Evolutionary conservation across 257 asterid genomes (phyloP).

Genomic region (Fraxinus pennsylvanica): DNA sequence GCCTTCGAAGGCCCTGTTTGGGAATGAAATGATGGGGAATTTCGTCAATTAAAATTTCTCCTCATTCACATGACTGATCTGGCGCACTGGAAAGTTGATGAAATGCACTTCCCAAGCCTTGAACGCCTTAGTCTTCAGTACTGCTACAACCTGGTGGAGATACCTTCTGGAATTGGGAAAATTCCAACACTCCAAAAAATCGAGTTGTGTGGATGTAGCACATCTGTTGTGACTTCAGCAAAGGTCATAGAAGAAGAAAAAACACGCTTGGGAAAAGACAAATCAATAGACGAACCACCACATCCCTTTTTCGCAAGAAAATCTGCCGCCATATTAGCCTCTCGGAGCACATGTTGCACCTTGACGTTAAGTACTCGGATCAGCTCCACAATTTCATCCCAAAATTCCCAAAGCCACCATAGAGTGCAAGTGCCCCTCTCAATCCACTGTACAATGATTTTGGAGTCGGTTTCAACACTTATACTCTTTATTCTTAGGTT

Average conservation of each 20-base stretch:
- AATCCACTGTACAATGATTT: too few relatives aligned
- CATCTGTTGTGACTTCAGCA: slow-evolving; percentile 1
- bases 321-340: too few relatives aligned
- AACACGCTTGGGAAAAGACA: too few relatives aligned
- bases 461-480: too few relatives aligned
- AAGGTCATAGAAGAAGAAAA: not conserved
- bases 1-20: slow-evolving; percentile 14
- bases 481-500: too few relatives aligned
- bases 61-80: not conserved
- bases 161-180: slow-evolving; percentile 3
- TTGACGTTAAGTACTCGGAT: too few relatives aligned
- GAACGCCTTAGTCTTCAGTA: not conserved
- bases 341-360: too few relatives aligned
- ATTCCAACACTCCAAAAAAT: not conserved
- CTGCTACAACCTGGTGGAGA: not conserved
- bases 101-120: slow-evolving; percentile 13
- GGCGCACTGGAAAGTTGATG: slow-evolving; percentile 5
- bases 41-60: not conserved
- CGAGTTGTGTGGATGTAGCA: not conserved
- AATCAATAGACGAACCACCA: too few relatives aligned
- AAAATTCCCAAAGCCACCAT: too few relatives aligned
- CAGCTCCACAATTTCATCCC: too few relatives aligned
- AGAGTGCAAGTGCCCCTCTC: too few relatives aligned
- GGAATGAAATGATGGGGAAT: slow-evolving; percentile 10
- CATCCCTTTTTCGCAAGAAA: too few relatives aligned